Percentiles rank a stretch among this genome's conserved stretches.
Conservation (phyloP, 108 stramenopile genomes). For the Pelagomonas calceolata region DNA sequence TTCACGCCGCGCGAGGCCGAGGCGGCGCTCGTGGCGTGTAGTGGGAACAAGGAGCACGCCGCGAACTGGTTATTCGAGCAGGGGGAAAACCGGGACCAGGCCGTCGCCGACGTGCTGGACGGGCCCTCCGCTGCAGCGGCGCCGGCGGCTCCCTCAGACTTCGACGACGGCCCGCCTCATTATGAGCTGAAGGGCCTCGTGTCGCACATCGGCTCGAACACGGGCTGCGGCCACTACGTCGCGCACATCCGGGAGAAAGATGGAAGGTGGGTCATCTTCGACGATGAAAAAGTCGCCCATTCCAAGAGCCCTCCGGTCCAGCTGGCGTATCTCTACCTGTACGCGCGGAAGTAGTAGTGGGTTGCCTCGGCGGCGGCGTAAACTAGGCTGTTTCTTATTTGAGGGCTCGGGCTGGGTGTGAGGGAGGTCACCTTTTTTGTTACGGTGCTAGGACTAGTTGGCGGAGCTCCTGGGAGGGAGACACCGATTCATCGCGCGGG, state of each 20-base stretch:
- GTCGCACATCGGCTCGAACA: slow-evolving; percentile 94
- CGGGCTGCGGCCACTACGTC: slow-evolving; percentile 94
- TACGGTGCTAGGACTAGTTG: too few species aligned
- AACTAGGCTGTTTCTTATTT: too few species aligned
- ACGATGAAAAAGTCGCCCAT: slow-evolving; percentile 90
- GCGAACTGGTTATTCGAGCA: slow-evolving; percentile 96
- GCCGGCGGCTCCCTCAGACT: slow-evolving; percentile 22
- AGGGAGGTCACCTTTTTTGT: too few species aligned
- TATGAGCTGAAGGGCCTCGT: slow-evolving; percentile 83
- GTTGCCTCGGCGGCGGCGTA: too few species aligned
- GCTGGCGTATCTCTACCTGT: slow-evolving; percentile 83
- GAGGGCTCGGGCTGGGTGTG: too few species aligned
- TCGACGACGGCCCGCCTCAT: slow-evolving; percentile 72
- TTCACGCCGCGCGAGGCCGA: slow-evolving; percentile 80
- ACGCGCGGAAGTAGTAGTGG: slow-evolving; percentile 43
- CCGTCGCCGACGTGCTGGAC: slow-evolving; percentile 56
- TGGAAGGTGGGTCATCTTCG: slow-evolving; percentile 91
- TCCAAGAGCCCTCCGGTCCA: slow-evolving; percentile 68
- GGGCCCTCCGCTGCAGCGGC: slow-evolving; percentile 2
- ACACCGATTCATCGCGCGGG: too few species aligned
- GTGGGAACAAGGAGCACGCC: slow-evolving; percentile 74
- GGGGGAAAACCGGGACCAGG: slow-evolving; percentile 74
- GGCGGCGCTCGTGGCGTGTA: slow-evolving; percentile 69
- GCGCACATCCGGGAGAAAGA: slow-evolving; percentile 78
- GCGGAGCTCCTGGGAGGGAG: too few species aligned